phyloP scores from a whole-genome alignment of 2,329 filamentous ascomycete species.

The Penicillium hesseltinei region DNA sequence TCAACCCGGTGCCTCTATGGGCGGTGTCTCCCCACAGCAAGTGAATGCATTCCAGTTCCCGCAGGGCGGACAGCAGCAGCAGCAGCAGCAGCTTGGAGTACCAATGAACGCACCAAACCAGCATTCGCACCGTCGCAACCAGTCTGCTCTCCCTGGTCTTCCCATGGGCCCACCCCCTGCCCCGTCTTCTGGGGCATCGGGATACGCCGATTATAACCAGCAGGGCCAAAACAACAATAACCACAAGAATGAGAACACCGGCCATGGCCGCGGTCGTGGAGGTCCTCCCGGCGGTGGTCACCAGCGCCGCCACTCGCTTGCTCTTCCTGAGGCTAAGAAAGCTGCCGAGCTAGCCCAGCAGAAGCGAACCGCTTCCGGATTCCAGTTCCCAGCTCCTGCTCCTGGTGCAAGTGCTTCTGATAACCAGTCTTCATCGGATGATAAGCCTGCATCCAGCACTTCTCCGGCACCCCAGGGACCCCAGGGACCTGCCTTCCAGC shows the following conservation, averaged over 20 bases:
- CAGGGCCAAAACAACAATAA: conserved; percentile 53
- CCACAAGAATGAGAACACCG: conserved; percentile 70
- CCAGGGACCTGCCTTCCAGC: conserved; percentile 64
- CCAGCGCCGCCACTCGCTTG: conserved; percentile 89
- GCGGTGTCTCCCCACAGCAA: conserved; percentile 69
- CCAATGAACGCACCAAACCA: conserved; percentile 74
- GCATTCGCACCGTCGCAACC: conserved; percentile 92
- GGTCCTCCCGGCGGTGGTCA: conserved; percentile 72
- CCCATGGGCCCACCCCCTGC: conserved; percentile 87
- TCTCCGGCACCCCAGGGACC: conserved; percentile 60
- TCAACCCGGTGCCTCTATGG: conserved; percentile 67
- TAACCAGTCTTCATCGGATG: conserved; percentile 56
- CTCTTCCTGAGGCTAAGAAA: conserved; percentile 94
- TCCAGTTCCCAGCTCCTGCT: conserved; percentile 85
- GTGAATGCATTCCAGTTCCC: conserved; percentile 84
- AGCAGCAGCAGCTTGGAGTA: conserved; percentile 63
- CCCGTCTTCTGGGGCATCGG: conserved; percentile 82
- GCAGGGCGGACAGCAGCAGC: conserved; percentile 71
- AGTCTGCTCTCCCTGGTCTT: conserved; percentile 92
- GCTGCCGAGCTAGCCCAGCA: conserved; percentile 95
- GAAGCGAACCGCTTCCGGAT: conserved; percentile 88
- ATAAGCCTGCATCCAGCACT: conserved; percentile 38
- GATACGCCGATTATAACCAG: conserved; percentile 79
- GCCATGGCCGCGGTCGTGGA: conserved; percentile 70
- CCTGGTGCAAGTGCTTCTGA: conserved; percentile 54